Evolutionary conservation across 75 land plant species (phyloP).

Genomic region (Gnetum montanum): DNA sequence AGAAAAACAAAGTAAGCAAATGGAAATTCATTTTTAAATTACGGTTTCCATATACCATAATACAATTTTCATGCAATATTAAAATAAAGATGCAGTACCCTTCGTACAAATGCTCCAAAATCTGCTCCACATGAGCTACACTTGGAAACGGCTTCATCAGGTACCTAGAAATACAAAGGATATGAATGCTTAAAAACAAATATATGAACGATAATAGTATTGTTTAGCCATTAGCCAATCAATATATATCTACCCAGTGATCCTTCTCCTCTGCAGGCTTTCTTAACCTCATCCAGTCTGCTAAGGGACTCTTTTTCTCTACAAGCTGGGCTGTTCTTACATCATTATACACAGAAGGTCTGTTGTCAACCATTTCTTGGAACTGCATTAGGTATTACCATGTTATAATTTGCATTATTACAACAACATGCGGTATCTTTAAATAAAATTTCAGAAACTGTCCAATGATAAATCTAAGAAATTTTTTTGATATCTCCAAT

Average conservation of each 20-base stretch:
- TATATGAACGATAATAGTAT: neutral
- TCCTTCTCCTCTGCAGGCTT: constrained; percentile 75
- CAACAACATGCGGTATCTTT: no score
- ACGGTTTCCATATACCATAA: constrained; percentile 6
- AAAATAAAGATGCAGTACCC: constrained; percentile 19
- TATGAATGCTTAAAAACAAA: neutral
- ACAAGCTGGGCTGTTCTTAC: constrained; percentile 31
- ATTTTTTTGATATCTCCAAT: no score
- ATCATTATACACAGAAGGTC: constrained; percentile 16
- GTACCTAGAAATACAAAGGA: constrained; percentile 37
- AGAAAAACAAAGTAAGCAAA: neutral
- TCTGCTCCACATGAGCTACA: constrained; percentile 70
- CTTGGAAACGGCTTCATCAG: constrained; percentile 76
- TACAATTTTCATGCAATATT: neutral
- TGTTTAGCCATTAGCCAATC: neutral
- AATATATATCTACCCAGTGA: constrained; percentile 57
- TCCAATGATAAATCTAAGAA: no score
- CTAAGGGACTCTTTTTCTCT: constrained; percentile 54
- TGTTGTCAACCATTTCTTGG: constrained; percentile 74
- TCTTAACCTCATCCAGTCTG: constrained; percentile 65
- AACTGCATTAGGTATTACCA: no score
- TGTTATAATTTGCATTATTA: no score
- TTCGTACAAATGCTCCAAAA: constrained; percentile 68
- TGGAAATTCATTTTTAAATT: neutral
- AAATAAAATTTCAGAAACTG: no score